Percentiles rank a stretch among this genome's conserved stretches.
phyloP scores from a whole-genome alignment of 495 filamentous ascomycete genomes.

The Neurospora pannonica region DNA sequence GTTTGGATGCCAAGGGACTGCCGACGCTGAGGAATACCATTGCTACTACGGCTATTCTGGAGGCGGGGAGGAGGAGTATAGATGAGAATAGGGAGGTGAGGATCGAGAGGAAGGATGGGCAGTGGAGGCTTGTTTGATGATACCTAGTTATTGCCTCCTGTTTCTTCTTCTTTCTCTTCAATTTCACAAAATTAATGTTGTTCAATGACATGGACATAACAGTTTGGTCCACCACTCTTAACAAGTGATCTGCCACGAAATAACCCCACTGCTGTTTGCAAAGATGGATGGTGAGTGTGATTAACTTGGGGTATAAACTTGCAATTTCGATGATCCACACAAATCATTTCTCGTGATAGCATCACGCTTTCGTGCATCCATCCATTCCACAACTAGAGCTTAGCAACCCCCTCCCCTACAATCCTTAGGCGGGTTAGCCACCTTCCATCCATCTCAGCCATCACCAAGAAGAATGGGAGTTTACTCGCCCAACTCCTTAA shows the following conservation, averaged over 20 bases:
- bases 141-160: not conserved
- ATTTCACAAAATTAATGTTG: not conserved
- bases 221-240: not conserved
- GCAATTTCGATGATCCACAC: not conserved
- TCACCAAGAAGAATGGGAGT: not conserved
- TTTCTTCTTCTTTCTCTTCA: not conserved
- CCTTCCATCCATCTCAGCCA: not conserved
- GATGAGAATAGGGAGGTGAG: constrained; percentile 71
- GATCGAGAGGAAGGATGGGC: constrained; percentile 53
- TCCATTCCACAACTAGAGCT: not conserved
- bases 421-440: not conserved
- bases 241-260: not conserved
- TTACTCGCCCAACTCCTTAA: constrained; percentile 53
- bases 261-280: not conserved
- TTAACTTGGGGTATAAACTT: not conserved
- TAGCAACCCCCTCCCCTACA: not conserved
- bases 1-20: constrained; percentile 68
- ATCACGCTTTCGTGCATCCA: not conserved
- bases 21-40: constrained; percentile 85
- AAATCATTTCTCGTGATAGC: not conserved
- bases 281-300: not conserved
- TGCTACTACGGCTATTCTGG: constrained; percentile 81
- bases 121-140: constrained; percentile 60
- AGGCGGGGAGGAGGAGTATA: constrained; percentile 72
- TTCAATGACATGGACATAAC: not conserved